Evolutionary conservation across 495 filamentous ascomycete genomes (phyloP), one percentile per base, ranked within the genome.

Genomic region (Aspergillus ostianus): DNA sequence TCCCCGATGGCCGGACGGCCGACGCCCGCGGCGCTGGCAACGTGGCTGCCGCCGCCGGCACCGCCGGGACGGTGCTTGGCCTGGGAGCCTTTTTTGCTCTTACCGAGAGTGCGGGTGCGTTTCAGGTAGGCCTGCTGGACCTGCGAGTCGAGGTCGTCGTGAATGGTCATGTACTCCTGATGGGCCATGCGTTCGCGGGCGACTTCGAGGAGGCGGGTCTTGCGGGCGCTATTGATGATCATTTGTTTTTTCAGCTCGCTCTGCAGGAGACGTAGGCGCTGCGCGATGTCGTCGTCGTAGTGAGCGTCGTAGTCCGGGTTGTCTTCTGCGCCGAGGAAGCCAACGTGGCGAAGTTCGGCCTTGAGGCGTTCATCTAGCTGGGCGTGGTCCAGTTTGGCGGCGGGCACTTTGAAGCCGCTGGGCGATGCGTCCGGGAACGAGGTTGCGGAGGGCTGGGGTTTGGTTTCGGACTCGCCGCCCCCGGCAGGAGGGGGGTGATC

Each of bases 111-210:
- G 29, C 94, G 88, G n/a, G 91, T 96, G 46, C 94, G 89, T 79
- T 98, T 98, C 44, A 95, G 86, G 66, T 97, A 99, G 26, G 93
- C 92, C 66, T 91, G 86, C 68, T 97, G 90, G 52, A 99, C 93
- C 73, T 99, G 94, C 54, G 85, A 84, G 74, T 99, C 94, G 23
- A 99, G 86, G 70, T 98, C 94, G 67, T 99, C 94, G 59, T 93
- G 87, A 67, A 99, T 99, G 62, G 92, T 97, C 65, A 85, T 87
- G 75, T 95, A 99, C 70, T 99, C 94, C 64, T 98, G 94, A 70
- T 90, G 84, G 2, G 94, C 95, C 86, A 98, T 91, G 62, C 90
- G 85, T 70, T 95, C 93, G 63, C 91, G 88, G 3, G 93, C 88
- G 19, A 96, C 81, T 18, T 96, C 91, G 2, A 89, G 83, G 10